These are phyloP conservation scores for Suhomyces vadensis DNA, from an alignment of 805 yeast genomes.

Conservation along the genomic window DNA sequence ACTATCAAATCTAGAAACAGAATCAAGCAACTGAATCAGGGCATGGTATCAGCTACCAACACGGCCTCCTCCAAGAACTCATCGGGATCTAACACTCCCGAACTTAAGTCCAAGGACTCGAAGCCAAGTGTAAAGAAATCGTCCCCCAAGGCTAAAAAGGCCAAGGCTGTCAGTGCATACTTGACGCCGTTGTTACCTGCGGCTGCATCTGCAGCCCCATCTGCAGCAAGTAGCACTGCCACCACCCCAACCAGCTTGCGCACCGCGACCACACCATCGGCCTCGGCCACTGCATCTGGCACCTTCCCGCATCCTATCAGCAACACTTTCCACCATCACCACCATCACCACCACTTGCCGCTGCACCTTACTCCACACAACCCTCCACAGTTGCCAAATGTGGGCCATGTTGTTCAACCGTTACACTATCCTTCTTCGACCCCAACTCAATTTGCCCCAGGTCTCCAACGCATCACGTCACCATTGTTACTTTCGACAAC, in stretches of 20 bases:
- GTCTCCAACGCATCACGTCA: constrained; percentile 61
- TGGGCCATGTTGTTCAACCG: constrained; percentile 47
- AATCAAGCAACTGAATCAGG: constrained; percentile 51
- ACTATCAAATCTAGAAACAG: constrained; percentile 90
- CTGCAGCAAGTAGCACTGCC: constrained; percentile 12
- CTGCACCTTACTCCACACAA: constrained; percentile 11
- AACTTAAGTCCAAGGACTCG: constrained; percentile 51
- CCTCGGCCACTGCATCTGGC: constrained; percentile 5
- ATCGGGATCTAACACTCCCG: constrained; percentile 56
- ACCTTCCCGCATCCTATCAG: constrained; percentile 13
- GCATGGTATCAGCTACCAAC: constrained; percentile 8
- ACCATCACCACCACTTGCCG: constrained; percentile 15
- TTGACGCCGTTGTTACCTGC: constrained; percentile 35
- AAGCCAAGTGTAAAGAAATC: constrained; percentile 22
- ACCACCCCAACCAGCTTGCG: constrained; percentile 6
- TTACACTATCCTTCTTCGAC: constrained; percentile 67
- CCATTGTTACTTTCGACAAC: constrained; percentile 60
- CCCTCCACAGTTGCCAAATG: constrained; percentile 15
- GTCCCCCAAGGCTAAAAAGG: constrained; percentile 24
- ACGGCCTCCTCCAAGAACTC: constrained; percentile 24
- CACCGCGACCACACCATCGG: neutral
- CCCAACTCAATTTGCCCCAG: constrained; percentile 70
- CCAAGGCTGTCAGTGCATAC: constrained; percentile 7
- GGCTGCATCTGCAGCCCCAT: constrained; percentile 11
- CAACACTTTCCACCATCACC: constrained; percentile 14